phyloP scores from a whole-genome alignment of 164 flowering plant genomes.

The Magnolia officinalis region DNA sequence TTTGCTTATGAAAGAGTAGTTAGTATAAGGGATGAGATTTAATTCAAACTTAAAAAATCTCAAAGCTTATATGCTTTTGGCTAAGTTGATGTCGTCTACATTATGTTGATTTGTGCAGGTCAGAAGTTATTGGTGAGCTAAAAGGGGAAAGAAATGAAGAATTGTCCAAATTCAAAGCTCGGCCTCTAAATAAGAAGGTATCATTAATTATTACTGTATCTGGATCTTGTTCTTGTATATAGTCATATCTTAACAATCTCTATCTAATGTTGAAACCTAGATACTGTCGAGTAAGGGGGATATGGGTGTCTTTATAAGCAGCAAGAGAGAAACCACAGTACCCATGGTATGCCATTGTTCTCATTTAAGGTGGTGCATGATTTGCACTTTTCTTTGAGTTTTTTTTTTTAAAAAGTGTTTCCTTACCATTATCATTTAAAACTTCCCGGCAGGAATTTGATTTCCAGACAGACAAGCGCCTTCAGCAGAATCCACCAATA shows the following conservation, averaged over 20 bases:
- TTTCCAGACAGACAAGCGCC: conserved; percentile 57
- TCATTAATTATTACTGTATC: not conserved
- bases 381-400: conserved; percentile 1
- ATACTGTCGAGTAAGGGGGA: conserved; percentile 84
- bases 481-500: conserved; percentile 50
- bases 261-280: conserved; percentile 31
- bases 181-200: conserved; percentile 83
- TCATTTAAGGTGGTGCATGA: not conserved
- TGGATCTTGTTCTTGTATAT: not conserved
- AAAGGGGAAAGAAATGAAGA: conserved; percentile 34
- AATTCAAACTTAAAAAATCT: too few species aligned
- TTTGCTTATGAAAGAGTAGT: too few species aligned
- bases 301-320: conserved; percentile 64
- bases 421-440: not conserved
- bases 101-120: not conserved
- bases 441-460: conserved; percentile 52
- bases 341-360: conserved; percentile 51
- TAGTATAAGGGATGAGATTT: too few species aligned
- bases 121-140: conserved; percentile 19
- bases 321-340: conserved; percentile 57
- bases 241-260: not conserved
- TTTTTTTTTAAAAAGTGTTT: not conserved
- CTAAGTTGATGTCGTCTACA: too few species aligned
- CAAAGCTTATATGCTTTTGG: too few species aligned
- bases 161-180: conserved; percentile 55